These are phyloP conservation scores for Monilinia laxa DNA, from an alignment of 2,329 filamentous ascomycete genomes.

Conservation along the genomic window DNA sequence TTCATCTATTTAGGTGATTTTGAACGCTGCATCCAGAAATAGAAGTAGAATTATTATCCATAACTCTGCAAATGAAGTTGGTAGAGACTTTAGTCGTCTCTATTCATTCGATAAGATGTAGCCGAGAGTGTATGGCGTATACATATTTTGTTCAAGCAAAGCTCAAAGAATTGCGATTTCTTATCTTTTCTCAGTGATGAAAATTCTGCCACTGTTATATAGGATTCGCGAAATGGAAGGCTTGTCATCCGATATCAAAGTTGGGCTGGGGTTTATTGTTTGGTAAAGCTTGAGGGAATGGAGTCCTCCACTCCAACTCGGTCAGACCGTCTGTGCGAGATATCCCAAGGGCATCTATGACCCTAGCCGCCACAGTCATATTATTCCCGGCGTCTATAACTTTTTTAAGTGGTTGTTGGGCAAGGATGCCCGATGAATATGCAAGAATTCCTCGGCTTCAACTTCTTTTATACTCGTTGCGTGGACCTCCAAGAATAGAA, in stretches of 20 bases:
- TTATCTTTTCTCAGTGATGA: background rate
- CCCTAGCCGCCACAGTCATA: background rate
- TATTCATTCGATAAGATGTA: background rate
- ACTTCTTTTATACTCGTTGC: background rate
- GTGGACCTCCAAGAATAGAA: conserved; percentile 14
- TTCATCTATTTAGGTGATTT: background rate
- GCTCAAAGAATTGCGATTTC: background rate
- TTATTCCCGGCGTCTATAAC: background rate
- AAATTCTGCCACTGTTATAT: background rate
- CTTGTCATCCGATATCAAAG: background rate
- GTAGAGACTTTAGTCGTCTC: background rate
- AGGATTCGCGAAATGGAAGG: background rate
- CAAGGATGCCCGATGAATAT: background rate
- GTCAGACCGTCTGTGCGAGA: conserved; percentile 11
- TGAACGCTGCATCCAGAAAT: background rate
- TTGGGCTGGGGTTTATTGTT: background rate
- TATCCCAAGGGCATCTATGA: conserved; percentile 2
- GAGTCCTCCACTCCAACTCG: background rate
- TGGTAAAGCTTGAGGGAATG: background rate
- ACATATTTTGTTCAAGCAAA: background rate
- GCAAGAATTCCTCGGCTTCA: conserved; percentile 9
- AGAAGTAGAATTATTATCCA: background rate
- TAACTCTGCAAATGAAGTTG: background rate
- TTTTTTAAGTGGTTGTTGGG: background rate
- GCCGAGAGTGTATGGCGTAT: conserved; percentile 3